Evolutionary conservation across 106 monocot species (phyloP), one percentile per base, ranked within the genome.

Genomic region (Xerophyta viscosa): DNA sequence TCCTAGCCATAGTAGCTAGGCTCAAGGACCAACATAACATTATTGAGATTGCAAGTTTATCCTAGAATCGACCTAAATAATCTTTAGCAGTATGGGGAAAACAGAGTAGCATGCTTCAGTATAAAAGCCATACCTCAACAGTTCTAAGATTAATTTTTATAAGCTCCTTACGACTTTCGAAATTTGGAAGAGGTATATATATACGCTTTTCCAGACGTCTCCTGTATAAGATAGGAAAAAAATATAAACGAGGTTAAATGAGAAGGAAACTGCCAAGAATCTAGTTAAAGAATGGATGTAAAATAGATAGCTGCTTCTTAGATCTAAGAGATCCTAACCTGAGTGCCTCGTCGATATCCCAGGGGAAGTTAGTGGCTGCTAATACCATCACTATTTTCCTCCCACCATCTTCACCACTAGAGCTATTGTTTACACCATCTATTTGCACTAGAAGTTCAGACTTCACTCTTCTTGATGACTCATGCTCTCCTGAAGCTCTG

Each of bases 331-430:
- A 50, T 51, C 6, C 41, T 2, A 52, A 96, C 96, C 96, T 96
- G 11, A 96, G 85, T 7, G 96, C 96, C 64, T 96, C 96, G 61
- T 96, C 96, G 51, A 96, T 96, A 51, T 96, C 96, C 96, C 96
- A 96, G 41, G 96, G 96, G 53, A 96, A 96, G 58, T 96, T 96
- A 25, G 96, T 96, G 15, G 96, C 96, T 27, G 96, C 96, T 67
- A 96, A 68, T 26, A 96, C 96, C 96, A 96, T 96, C 37, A 96
- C 96, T 43, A 96, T 96, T 63, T 96, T 96, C 46, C 46, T 65
- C 36, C 53, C 81, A 30, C 94, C 94, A 71, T 88, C 88, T 41
- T 96, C 96, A 36, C 81, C 79, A 56, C 66, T 64, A 18, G 84
- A 64, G 64, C 73, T 85, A 48, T 77, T 78, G 62, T 89, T 96